These are phyloP conservation scores for Amanita thiersii DNA, from an alignment of 768 basidiomycete genomes.

Conservation along the genomic window DNA sequence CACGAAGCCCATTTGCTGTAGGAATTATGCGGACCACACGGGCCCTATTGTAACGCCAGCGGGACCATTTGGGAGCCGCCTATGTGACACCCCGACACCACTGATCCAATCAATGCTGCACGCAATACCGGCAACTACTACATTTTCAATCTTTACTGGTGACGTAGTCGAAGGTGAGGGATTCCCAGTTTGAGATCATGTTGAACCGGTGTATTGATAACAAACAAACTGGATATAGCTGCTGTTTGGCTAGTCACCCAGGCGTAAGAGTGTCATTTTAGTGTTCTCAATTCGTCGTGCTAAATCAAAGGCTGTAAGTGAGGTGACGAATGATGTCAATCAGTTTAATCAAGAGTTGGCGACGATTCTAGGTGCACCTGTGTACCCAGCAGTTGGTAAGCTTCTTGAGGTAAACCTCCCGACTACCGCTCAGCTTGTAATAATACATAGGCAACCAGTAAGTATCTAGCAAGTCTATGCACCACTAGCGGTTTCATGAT, in stretches of 20 bases:
- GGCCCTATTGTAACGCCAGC: conserved; percentile 34
- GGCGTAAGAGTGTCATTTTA: conserved; percentile 21
- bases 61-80: conserved; percentile 35
- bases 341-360: conserved; percentile 39
- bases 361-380: conserved; percentile 27
- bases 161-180: conserved; percentile 50
- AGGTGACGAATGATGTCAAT: conserved; percentile 35
- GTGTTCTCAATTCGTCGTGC: neutral
- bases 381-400: conserved; percentile 45
- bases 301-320: conserved; percentile 18
- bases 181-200: neutral
- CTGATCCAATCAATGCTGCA: conserved; percentile 46
- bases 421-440: conserved; percentile 4
- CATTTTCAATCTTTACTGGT: conserved; percentile 56
- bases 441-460: conserved; percentile 53
- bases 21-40: conserved; percentile 34
- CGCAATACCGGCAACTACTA: conserved; percentile 28
- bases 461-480: no score
- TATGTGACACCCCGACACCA: conserved; percentile 44
- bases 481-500: no score
- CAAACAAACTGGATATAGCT: conserved; percentile 19
- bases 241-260: conserved; percentile 42
- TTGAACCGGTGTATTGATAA: neutral
- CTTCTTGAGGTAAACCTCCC: neutral
- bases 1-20: conserved; percentile 58